Evolutionary conservation across 169 alveolate species (phyloP).

Genomic region (Cyclospora cayetanensis): DNA sequence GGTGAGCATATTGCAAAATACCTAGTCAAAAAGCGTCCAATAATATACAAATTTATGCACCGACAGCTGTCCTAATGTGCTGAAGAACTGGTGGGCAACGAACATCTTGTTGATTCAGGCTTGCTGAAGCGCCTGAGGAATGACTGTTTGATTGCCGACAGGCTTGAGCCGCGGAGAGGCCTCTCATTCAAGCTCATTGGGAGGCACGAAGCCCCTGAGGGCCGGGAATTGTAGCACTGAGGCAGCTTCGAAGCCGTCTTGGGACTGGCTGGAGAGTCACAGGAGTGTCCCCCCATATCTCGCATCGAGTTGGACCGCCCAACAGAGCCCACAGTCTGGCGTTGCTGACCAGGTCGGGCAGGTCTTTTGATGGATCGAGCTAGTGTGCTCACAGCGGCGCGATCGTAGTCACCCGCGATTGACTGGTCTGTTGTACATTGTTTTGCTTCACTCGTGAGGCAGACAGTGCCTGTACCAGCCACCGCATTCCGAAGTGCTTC

Average conservation of each 20-base stretch:
- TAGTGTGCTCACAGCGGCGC: background rate
- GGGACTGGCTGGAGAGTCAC: conserved; percentile 45
- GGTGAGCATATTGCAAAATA: no score
- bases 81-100: conserved; percentile 25
- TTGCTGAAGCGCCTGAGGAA: conserved; percentile 38
- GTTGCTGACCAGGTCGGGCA: conserved; percentile 3
- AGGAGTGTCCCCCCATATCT: conserved; percentile 1
- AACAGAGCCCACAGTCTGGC: conserved; percentile 15
- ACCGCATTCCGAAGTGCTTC: background rate
- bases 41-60: no score
- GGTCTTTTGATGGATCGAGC: background rate
- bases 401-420: background rate
- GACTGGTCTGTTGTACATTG: background rate
- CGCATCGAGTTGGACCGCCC: conserved; percentile 56
- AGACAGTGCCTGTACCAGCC: background rate
- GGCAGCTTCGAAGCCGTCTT: conserved; percentile 46
- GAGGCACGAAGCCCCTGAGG: conserved; percentile 7
- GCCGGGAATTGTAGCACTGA: conserved; percentile 19
- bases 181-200: conserved; percentile 29
- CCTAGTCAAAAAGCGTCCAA: no score
- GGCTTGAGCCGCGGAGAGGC: conserved; percentile 25
- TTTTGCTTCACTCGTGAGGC: background rate
- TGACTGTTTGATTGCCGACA: background rate
- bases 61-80: background rate
- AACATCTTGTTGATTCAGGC: background rate